phyloP scores from a whole-genome alignment of 2,329 filamentous ascomycete genomes.

The Fusarium temperatum region DNA sequence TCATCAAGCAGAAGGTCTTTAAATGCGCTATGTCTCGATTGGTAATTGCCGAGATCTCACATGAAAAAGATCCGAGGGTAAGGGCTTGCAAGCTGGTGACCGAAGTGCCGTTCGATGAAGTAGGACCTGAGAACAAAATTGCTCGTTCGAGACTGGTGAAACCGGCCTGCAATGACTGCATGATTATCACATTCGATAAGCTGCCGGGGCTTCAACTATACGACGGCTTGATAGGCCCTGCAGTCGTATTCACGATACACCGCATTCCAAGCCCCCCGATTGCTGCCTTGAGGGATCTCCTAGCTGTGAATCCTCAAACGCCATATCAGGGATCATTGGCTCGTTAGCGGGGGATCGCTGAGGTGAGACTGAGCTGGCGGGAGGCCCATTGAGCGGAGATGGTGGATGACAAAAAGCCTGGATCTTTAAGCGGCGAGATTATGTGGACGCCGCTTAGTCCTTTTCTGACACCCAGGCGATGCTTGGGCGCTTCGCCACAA shows the following conservation, averaged over 20 bases:
- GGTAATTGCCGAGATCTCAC: not conserved
- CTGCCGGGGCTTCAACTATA: not conserved
- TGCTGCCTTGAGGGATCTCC: constrained; percentile 9
- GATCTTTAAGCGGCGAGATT: not conserved
- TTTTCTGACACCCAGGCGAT: not conserved
- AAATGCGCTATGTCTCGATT: not conserved
- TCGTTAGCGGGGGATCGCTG: not conserved
- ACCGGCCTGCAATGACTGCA: not conserved
- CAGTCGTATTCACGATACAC: not conserved
- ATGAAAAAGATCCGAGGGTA: not conserved
- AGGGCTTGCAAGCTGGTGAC: not conserved
- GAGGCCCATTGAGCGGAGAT: not conserved
- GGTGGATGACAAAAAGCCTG: not conserved
- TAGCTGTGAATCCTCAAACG: not conserved
- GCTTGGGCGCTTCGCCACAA: constrained; percentile 7
- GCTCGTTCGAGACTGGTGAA: not conserved
- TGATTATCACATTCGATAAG: not conserved
- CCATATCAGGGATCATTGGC: not conserved
- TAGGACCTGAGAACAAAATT: not conserved
- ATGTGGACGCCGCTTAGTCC: fast-evolving
- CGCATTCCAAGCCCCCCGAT: not conserved
- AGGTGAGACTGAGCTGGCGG: constrained; percentile 26
- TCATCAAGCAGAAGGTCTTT: no score
- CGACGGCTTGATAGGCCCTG: not conserved
- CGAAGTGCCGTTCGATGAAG: not conserved